A percentile compares a stretch with the other conserved stretches of the same genome.
These are phyloP conservation scores for Piloderma croceum DNA, from an alignment of 768 basidiomycete species.

Conservation along the genomic window DNA sequence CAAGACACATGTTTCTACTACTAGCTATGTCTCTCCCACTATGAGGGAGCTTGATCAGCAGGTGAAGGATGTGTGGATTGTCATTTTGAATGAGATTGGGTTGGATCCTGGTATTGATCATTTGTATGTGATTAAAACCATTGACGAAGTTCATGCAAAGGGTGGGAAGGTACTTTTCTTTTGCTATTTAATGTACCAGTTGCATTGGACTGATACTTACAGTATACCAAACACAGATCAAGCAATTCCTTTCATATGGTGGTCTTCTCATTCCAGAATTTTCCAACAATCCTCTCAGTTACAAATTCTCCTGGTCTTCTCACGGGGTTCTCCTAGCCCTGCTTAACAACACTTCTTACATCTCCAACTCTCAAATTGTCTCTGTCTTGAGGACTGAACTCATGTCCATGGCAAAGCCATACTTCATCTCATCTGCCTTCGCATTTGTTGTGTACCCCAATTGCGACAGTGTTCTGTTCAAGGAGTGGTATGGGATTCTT, in stretches of 20 bases:
- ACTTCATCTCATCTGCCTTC: constrained; percentile 92
- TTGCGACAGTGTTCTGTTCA: constrained; percentile 87
- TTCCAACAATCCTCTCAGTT: constrained; percentile 91
- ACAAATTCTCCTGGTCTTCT: constrained; percentile 99
- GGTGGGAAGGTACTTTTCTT: constrained; percentile 73
- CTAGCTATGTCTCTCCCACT: constrained; percentile 87
- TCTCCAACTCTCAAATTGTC: constrained; percentile 57
- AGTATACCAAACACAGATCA: constrained; percentile 55
- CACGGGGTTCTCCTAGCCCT: constrained; percentile 93
- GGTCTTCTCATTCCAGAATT: constrained; percentile 91
- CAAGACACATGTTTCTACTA: constrained; percentile 93
- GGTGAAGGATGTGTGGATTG: constrained; percentile 81
- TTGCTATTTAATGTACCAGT: constrained; percentile 1
- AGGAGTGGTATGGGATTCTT: constrained; percentile 86
- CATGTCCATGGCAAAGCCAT: constrained; percentile 87
- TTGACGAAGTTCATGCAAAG: constrained; percentile 87
- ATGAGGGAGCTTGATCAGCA: constrained; percentile 83
- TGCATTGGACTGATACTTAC: too few relatives aligned
- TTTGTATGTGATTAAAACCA: constrained; percentile 89
- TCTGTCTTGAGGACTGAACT: constrained; percentile 74
- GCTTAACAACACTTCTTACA: constrained; percentile 82
- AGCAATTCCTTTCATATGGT: constrained; percentile 89
- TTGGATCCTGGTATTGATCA: constrained; percentile 95
- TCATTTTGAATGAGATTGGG: constrained; percentile 97
- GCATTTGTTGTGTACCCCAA: constrained; percentile 98